These are phyloP conservation scores for Fusarium sp. DNA, from an alignment of 2,329 filamentous ascomycete genomes.

Conservation along the genomic window DNA sequence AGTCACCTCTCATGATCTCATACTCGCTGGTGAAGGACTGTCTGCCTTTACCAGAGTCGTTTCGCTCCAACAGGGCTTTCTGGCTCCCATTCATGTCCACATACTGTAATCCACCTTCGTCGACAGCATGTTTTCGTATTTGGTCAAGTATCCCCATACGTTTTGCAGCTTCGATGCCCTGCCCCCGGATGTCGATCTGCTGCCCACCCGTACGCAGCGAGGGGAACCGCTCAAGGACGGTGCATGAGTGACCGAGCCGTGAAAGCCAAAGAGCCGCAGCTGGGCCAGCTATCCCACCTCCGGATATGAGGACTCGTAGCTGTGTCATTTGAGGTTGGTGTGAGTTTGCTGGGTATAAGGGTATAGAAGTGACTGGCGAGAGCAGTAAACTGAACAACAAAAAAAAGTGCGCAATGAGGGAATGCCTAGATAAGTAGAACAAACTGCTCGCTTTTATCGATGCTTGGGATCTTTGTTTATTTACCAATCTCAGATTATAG, in stretches of 20 bases:
- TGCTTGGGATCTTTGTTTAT: not conserved
- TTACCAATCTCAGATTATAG: not conserved
- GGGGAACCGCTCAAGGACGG: constrained; percentile 57
- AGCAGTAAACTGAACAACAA: too few species aligned
- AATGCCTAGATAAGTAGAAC: not conserved
- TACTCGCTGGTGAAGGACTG: constrained; percentile 66
- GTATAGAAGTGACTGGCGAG: not conserved
- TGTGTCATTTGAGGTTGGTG: constrained; percentile 18
- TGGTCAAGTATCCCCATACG: constrained; percentile 55
- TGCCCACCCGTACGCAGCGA: constrained; percentile 54
- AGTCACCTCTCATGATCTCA: constrained; percentile 70
- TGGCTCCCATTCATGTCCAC: constrained; percentile 55
- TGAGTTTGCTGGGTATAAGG: not conserved
- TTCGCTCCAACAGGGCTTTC: constrained; percentile 55
- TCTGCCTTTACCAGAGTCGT: constrained; percentile 52
- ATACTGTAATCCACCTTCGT: constrained; percentile 55
- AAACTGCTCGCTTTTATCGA: not conserved
- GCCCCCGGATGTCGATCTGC: constrained; percentile 60
- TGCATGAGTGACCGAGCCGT: constrained; percentile 52
- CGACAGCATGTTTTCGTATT: constrained; percentile 59
- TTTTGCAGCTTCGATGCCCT: constrained; percentile 54
- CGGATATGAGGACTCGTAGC: constrained; percentile 61
- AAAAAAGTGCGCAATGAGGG: not conserved
- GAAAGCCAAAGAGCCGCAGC: constrained; percentile 57
- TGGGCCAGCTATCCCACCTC: constrained; percentile 59